A percentile compares a stretch with the other conserved stretches of the same genome.
These are phyloP conservation scores for Aspergillus cavernicola DNA, from an alignment of 495 filamentous ascomycete species.

Conservation along the genomic window DNA sequence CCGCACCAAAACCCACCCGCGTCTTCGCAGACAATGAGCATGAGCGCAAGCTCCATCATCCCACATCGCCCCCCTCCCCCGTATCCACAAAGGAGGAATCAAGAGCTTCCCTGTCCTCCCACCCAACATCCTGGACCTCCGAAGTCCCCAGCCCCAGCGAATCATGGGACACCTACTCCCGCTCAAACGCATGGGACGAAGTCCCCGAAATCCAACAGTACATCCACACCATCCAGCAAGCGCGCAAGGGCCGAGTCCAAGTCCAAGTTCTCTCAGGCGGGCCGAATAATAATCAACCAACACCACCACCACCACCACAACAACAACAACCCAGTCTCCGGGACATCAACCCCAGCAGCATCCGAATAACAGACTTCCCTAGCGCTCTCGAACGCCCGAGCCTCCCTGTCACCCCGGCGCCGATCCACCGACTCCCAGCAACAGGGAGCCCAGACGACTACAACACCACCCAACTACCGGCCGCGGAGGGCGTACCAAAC, in stretches of 20 bases:
- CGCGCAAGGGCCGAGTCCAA: conserved; percentile 59
- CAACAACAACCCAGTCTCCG: neutral
- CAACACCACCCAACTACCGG: conserved; percentile 49
- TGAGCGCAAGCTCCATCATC: conserved; percentile 19
- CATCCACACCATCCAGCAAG: conserved; percentile 64
- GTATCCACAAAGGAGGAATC: conserved; percentile 31
- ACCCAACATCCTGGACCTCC: conserved; percentile 41
- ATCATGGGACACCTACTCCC: conserved; percentile 61
- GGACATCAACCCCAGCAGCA: conserved; percentile 1
- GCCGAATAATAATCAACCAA: too few relatives aligned
- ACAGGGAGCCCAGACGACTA: conserved; percentile 50
- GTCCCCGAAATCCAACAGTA: conserved; percentile 78
- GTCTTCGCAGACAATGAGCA: conserved; percentile 60
- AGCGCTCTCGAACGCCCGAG: conserved; percentile 78
- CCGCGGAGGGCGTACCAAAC: conserved; percentile 74
- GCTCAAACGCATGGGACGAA: conserved; percentile 85
- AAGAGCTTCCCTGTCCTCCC: conserved; percentile 7
- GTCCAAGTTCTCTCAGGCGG: conserved; percentile 39
- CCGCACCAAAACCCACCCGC: conserved; percentile 62
- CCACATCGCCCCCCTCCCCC: conserved; percentile 12
- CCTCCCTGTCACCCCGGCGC: conserved; percentile 86
- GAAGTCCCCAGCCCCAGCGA: conserved; percentile 44
- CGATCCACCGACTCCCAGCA: conserved; percentile 55
- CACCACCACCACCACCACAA: too few relatives aligned
- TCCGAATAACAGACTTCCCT: conserved; percentile 81